Conservation (phyloP, 106 monocot genomes). For the Narthecium ossifragum region DNA sequence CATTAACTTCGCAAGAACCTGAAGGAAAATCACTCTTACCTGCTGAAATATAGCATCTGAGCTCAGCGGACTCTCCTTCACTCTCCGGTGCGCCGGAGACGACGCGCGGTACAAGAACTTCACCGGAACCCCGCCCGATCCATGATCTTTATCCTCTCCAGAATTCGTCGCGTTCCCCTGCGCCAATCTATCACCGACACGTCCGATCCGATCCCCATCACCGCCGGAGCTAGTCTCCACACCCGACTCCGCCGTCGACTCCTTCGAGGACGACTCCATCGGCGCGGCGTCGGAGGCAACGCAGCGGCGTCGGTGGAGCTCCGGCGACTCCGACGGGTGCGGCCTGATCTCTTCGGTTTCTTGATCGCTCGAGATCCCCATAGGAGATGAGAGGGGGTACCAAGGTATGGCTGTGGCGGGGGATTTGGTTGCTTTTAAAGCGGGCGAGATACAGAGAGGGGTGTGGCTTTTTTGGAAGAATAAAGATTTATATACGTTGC, state of each 20-base stretch:
- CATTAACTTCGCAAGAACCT: too few relatives aligned
- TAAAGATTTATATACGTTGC: too few relatives aligned
- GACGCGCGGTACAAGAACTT: constrained; percentile 45
- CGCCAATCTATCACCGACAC: not conserved
- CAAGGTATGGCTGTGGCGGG: too few relatives aligned
- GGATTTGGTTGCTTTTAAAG: too few relatives aligned
- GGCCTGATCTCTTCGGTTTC: too few relatives aligned
- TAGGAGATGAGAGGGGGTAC: not conserved
- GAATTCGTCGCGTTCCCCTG: not conserved
- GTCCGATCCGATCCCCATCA: not conserved
- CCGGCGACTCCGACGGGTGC: not conserved
- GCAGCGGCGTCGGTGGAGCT: not conserved
- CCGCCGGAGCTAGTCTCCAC: too few relatives aligned
- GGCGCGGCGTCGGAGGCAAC: not conserved
- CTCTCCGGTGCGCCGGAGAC: constrained; percentile 66
- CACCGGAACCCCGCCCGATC: not conserved
- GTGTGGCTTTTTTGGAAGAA: too few relatives aligned
- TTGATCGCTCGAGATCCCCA: constrained; percentile 2
- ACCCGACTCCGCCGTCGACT: too few relatives aligned
- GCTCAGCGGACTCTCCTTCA: constrained; percentile 93
- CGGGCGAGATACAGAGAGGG: too few relatives aligned
- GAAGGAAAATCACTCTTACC: constrained; percentile 22
- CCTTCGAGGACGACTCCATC: too few relatives aligned
- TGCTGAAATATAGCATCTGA: constrained; percentile 84
- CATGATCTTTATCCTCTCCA: not conserved